Evolutionary conservation across 1,139 yeast genomes (phyloP).

Genomic region (Suhomyces guaymorum): DNA sequence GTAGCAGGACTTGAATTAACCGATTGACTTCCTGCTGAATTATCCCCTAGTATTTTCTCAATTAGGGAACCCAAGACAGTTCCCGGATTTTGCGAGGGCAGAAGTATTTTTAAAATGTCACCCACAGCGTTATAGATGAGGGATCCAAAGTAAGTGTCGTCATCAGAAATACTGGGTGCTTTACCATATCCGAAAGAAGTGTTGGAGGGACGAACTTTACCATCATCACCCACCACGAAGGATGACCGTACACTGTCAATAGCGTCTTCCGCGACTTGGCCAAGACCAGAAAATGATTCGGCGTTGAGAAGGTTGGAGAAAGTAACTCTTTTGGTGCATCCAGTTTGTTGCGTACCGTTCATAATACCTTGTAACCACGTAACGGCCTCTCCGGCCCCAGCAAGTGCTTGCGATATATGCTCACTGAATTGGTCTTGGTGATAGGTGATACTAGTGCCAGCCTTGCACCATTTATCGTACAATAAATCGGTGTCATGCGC

Average conservation of each 20-base stretch:
- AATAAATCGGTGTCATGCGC: conserved; percentile 14
- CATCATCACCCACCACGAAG: too few species aligned
- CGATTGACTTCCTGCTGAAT: too few species aligned
- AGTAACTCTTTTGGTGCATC: conserved; percentile 4
- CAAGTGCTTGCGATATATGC: conserved; percentile 17
- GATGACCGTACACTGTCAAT: not conserved
- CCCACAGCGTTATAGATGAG: too few species aligned
- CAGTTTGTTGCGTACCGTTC: conserved; percentile 2
- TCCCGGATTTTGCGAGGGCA: too few species aligned
- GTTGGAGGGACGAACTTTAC: too few species aligned
- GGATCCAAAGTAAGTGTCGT: too few species aligned
- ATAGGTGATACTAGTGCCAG: conserved; percentile 19
- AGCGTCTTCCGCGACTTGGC: not conserved
- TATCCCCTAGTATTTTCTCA: too few species aligned
- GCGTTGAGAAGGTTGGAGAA: conserved; percentile 1
- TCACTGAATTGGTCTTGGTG: conserved; percentile 19
- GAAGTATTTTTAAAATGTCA: too few species aligned
- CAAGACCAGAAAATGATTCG: not conserved
- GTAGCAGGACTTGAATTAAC: too few species aligned
- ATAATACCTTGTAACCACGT: conserved; percentile 15
- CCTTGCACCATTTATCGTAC: conserved; percentile 19
- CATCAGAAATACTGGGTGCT: too few species aligned
- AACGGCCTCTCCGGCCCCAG: conserved; percentile 21
- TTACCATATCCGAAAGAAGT: too few species aligned
- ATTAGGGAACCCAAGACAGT: too few species aligned